A percentile compares a stretch with the other conserved stretches of the same genome.
Conservation (phyloP, 2,329 filamentous ascomycete genomes). For the Neurospora crassa region DNA sequence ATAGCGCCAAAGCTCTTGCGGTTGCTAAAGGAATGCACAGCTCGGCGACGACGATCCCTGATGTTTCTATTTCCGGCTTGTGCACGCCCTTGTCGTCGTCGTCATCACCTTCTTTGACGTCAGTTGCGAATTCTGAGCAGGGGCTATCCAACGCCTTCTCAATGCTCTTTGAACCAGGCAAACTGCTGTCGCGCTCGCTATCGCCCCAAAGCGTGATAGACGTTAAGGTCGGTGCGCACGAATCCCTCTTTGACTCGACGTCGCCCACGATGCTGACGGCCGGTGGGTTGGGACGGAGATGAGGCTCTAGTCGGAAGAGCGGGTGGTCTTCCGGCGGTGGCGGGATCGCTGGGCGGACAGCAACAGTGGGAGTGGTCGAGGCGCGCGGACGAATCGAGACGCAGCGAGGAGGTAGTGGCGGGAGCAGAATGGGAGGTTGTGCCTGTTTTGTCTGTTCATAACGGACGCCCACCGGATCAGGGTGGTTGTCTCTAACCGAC, state of each 20-base stretch:
- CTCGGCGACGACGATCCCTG: neutral
- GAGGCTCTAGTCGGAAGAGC: slow-evolving; percentile 33
- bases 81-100: slow-evolving; percentile 23
- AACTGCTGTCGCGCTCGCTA: slow-evolving; percentile 16
- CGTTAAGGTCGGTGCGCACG: slow-evolving; percentile 38
- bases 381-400: slow-evolving; percentile 20
- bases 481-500: slow-evolving; percentile 37
- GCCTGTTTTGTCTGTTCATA: slow-evolving; percentile 53
- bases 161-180: neutral
- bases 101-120: slow-evolving; percentile 4
- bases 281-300: slow-evolving; percentile 13
- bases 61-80: slow-evolving; percentile 16
- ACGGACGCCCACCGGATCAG: slow-evolving; percentile 41
- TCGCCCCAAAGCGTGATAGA: slow-evolving; percentile 30
- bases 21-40: slow-evolving; percentile 11
- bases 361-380: slow-evolving; percentile 16
- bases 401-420: slow-evolving; percentile 33
- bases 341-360: slow-evolving; percentile 27
- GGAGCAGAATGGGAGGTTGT: slow-evolving; percentile 46
- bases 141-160: neutral
- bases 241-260: slow-evolving; percentile 45
- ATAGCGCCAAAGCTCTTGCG: slow-evolving; percentile 2
- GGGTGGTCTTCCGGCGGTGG: slow-evolving; percentile 43
- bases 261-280: slow-evolving; percentile 13
- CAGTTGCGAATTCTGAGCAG: neutral